Conservation (phyloP, 2,329 filamentous ascomycete species). For the Tothia fuscella region DNA sequence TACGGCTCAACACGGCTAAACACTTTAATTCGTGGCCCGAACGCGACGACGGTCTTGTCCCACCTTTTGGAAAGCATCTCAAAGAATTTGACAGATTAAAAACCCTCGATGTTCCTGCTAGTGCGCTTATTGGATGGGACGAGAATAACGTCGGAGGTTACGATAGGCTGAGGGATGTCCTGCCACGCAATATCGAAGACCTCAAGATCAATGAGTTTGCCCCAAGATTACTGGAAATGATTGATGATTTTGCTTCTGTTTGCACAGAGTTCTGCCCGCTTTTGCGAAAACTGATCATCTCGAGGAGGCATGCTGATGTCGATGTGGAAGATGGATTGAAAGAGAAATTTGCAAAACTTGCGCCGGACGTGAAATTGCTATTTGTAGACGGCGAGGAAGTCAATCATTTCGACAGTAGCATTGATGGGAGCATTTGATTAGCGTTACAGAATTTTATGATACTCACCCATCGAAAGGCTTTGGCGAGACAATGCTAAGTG, state of each 20-base stretch:
- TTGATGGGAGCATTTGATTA: not conserved
- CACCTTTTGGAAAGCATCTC: conserved; percentile 6
- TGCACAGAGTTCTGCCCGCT: not conserved
- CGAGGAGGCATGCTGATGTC: not conserved
- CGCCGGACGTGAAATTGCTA: not conserved
- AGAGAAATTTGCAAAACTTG: not conserved
- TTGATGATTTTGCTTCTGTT: not conserved
- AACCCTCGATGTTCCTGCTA: conserved; percentile 8
- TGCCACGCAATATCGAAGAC: conserved; percentile 8
- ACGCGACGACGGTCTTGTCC: conserved; percentile 8
- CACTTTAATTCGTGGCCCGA: conserved; percentile 11
- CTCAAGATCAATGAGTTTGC: conserved; percentile 9
- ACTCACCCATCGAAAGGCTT: too few relatives aligned
- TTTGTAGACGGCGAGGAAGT: conserved; percentile 10
- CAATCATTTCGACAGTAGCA: conserved; percentile 9
- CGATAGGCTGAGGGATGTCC: not conserved
- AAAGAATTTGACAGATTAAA: conserved; percentile 1
- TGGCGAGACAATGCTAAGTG: too few relatives aligned
- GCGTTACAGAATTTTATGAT: too few relatives aligned
- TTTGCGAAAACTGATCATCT: conserved; percentile 3
- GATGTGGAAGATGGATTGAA: conserved; percentile 8
- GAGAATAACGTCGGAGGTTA: conserved; percentile 7
- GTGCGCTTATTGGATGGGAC: conserved; percentile 10
- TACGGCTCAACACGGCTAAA: conserved; percentile 8
- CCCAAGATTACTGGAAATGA: conserved; percentile 3